Conservation (phyloP, 352 stramenopile species). For the Phytophthora boehmeriae region DNA sequence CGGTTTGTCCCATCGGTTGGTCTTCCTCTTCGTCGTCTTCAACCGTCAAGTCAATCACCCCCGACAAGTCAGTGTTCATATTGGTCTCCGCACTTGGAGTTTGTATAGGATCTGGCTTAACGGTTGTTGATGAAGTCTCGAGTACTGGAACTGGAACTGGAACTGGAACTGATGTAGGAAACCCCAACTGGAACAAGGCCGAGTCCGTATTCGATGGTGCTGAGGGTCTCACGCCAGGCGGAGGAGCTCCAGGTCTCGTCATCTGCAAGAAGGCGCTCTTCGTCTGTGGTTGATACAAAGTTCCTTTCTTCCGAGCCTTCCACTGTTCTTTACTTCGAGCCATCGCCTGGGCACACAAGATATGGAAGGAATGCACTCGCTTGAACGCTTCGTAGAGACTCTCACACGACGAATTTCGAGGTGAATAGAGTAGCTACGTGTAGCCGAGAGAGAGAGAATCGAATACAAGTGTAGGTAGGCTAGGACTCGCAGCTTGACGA, state of each 20-base stretch:
- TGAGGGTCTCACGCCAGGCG: slow-evolving; percentile 3
- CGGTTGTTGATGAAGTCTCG: no score
- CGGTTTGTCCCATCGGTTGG: slow-evolving; percentile 30
- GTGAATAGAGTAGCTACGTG: slow-evolving; percentile 17
- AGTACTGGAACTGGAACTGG: no score
- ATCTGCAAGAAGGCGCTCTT: slow-evolving; percentile 18
- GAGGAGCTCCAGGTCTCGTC: slow-evolving; percentile 1
- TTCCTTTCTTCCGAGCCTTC: slow-evolving; percentile 35
- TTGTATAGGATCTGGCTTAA: slow-evolving; percentile 22
- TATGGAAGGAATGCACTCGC: background rate
- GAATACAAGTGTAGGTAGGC: background rate
- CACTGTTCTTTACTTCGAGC: slow-evolving; percentile 47
- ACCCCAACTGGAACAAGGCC: slow-evolving; percentile 20
- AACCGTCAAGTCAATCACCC: slow-evolving; percentile 60
- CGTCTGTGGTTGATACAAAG: slow-evolving; percentile 17
- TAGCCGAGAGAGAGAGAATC: slow-evolving; percentile 5
- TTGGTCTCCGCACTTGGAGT: background rate
- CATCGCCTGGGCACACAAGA: slow-evolving; percentile 16
- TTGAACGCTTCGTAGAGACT: slow-evolving; percentile 3
- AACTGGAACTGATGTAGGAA: slow-evolving; percentile 3
- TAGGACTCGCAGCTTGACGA: no score
- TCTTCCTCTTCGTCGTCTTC: slow-evolving; percentile 67
- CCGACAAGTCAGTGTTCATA: slow-evolving; percentile 1
- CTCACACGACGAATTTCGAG: background rate
- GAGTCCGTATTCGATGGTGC: slow-evolving; percentile 6